A percentile compares a stretch with the other conserved stretches of the same genome.
These are phyloP conservation scores for Metarhizium sp. DNA, from an alignment of 2,329 filamentous ascomycete genomes.

Conservation along the genomic window DNA sequence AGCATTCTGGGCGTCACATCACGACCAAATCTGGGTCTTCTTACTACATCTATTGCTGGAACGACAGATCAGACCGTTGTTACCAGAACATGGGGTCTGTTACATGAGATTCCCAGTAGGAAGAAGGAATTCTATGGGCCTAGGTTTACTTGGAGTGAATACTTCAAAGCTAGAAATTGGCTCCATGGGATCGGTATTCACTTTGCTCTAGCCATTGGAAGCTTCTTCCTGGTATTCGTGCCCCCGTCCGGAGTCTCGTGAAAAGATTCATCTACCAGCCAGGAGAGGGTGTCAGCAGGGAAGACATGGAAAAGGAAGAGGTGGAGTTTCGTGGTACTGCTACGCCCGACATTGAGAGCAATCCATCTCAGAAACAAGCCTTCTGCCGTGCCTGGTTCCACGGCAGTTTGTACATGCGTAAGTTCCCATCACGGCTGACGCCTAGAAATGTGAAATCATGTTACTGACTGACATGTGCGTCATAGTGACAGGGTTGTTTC, in stretches of 20 bases:
- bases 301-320: constrained; percentile 47
- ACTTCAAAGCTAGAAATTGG: constrained; percentile 39
- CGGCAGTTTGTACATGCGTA: constrained; percentile 57
- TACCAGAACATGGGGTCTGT: constrained; percentile 54
- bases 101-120: constrained; percentile 34
- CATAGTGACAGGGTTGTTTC: constrained; percentile 54
- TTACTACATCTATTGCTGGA: constrained; percentile 42
- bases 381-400: constrained; percentile 44
- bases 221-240: constrained; percentile 32
- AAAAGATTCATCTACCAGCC: constrained; percentile 39
- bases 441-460: not conserved
- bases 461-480: not conserved
- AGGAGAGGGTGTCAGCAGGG: constrained; percentile 42
- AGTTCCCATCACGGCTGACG: constrained; percentile 21
- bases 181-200: constrained; percentile 41
- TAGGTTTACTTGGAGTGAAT: constrained; percentile 51
- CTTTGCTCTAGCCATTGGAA: constrained; percentile 33
- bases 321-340: constrained; percentile 57
- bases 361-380: constrained; percentile 35
- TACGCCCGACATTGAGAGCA: constrained; percentile 42
- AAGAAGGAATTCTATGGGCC: constrained; percentile 45
- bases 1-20: constrained; percentile 39
- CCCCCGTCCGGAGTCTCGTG: constrained; percentile 34
- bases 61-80: constrained; percentile 45
- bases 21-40: constrained; percentile 42